Conservation (phyloP, 2,329 filamentous ascomycete species). For the Paecilomyces dactylethromorphus region DNA sequence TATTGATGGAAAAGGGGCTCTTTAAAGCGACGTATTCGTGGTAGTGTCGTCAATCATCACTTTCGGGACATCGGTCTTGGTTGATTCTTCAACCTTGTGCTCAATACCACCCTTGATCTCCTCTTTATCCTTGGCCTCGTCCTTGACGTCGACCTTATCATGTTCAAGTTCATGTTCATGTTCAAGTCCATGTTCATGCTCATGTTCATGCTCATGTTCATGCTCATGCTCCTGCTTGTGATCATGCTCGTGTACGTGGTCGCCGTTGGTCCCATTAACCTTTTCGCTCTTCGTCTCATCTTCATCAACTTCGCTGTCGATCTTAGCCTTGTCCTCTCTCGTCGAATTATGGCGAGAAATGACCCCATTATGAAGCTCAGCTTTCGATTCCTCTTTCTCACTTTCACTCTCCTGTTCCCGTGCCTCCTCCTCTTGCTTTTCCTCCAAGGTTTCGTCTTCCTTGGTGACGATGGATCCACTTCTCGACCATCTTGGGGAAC, state of each 20-base stretch:
- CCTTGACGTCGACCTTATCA: background rate
- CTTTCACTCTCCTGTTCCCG: background rate
- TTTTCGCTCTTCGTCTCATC: background rate
- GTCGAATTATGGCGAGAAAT: background rate
- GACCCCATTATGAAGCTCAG: background rate
- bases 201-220: background rate
- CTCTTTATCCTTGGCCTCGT: background rate
- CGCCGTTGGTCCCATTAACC: background rate
- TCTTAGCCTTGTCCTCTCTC: background rate
- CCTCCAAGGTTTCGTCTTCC: background rate
- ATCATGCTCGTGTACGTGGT: background rate
- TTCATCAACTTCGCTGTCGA: background rate
- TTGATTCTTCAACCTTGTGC: background rate
- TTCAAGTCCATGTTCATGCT: background rate
- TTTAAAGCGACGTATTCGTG: background rate
- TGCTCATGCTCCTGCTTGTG: background rate
- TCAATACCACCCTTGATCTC: background rate
- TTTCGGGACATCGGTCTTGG: background rate
- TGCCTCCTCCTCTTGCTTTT: too few relatives aligned
- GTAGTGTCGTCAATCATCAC: background rate
- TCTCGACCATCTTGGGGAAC: conserved; percentile 16
- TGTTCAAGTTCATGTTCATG: background rate
- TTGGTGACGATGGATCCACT: background rate
- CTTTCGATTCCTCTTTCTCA: background rate
- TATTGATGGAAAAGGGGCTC: background rate